phyloP scores from a whole-genome alignment of 164 flowering plant species.

The Liquidambar formosana region DNA sequence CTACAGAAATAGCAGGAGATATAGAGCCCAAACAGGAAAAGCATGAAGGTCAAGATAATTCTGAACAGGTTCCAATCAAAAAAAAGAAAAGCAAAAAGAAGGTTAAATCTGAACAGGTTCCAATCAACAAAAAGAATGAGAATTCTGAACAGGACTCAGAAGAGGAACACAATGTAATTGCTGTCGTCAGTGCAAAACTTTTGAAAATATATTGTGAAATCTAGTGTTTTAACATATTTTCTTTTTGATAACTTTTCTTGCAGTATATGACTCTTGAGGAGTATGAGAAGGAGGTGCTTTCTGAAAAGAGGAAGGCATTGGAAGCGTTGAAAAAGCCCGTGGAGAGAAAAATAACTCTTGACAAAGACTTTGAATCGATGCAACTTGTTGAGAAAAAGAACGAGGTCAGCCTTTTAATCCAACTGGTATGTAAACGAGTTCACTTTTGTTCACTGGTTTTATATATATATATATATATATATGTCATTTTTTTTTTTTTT shows the following conservation, averaged over 20 bases:
- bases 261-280: constrained; percentile 41
- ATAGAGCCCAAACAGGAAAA: constrained; percentile 16
- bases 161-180: constrained; percentile 25
- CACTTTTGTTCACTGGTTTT: neutral
- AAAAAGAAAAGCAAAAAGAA: no score
- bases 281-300: constrained; percentile 28
- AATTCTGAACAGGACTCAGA: constrained; percentile 16
- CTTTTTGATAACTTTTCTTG: neutral
- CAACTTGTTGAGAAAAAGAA: constrained; percentile 33
- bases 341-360: constrained; percentile 33
- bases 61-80: no score
- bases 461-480: neutral
- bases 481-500: neutral
- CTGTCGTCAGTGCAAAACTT: neutral
- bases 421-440: constrained; percentile 22
- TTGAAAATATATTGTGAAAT: neutral
- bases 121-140: no score
- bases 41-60: constrained; percentile 14
- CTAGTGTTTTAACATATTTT: neutral
- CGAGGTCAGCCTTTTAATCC: constrained; percentile 20
- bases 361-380: constrained; percentile 39
- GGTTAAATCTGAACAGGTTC: no score
- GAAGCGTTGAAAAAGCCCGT: constrained; percentile 25
- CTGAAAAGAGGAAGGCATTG: constrained; percentile 37
- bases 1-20: constrained; percentile 19